Percentiles rank a stretch among this genome's conserved stretches.
phyloP scores from a whole-genome alignment of 2,329 filamentous ascomycete genomes.

The Phaeosphaeriaceae sp. region DNA sequence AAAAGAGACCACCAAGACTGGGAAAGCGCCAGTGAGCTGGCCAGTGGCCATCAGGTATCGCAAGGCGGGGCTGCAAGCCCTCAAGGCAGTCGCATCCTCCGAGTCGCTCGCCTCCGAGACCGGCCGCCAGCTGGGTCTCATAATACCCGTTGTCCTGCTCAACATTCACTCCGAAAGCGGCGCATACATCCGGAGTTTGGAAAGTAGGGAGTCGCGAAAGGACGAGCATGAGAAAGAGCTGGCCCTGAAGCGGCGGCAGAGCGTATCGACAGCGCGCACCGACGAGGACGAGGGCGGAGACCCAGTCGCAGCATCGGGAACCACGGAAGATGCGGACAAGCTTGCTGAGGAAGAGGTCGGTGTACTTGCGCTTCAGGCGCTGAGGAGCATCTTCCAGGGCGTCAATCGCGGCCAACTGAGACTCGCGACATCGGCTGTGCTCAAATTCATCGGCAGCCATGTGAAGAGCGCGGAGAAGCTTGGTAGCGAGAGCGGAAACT shows the following conservation, averaged over 20 bases:
- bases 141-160: constrained; percentile 85
- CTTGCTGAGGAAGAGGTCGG: constrained; percentile 89
- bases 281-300: constrained; percentile 73
- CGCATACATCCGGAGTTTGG: constrained; percentile 72
- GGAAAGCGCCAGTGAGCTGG: constrained; percentile 64
- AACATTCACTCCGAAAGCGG: constrained; percentile 82
- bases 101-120: constrained; percentile 79
- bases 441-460: constrained; percentile 71
- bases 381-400: constrained; percentile 84
- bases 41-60: constrained; percentile 74
- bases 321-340: constrained; percentile 86
- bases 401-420: constrained; percentile 86
- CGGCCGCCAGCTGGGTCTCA: constrained; percentile 76
- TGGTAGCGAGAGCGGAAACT: constrained; percentile 64
- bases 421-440: constrained; percentile 74
- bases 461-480: constrained; percentile 35
- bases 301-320: constrained; percentile 74
- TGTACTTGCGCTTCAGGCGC: constrained; percentile 81
- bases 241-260: constrained; percentile 72
- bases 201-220: constrained; percentile 71
- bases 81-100: constrained; percentile 81
- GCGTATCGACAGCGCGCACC: constrained; percentile 79
- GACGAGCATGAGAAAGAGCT: constrained; percentile 74
- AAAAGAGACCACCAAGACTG: constrained; percentile 58
- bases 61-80: constrained; percentile 67